phyloP scores from a whole-genome alignment of 345 rosid genomes.

The Triadica sebifera region DNA sequence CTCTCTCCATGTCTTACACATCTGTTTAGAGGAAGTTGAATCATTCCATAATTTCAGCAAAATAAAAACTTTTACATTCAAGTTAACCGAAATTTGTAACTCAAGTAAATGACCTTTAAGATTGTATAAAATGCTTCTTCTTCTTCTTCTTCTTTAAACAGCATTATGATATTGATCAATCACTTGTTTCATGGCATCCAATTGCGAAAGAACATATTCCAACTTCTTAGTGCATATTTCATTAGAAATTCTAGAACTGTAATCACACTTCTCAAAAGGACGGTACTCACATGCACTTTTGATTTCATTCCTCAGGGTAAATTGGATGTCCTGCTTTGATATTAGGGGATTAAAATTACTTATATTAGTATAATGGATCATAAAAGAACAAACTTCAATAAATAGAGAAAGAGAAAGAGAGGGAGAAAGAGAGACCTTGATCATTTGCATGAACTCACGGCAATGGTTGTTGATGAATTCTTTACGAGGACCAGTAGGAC shows the following conservation, averaged over 20 bases:
- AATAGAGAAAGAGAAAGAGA: background rate
- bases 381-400: background rate
- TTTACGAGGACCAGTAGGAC: slow-evolving; percentile 71
- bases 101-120: no score
- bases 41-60: background rate
- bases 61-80: background rate
- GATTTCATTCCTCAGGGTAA: slow-evolving; percentile 83
- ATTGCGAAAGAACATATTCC: slow-evolving; percentile 54
- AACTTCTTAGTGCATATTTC: slow-evolving; percentile 80
- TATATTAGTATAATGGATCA: background rate
- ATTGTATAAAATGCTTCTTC: no score
- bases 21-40: no score
- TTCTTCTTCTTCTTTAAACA: background rate
- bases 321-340: slow-evolving; percentile 69
- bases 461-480: slow-evolving; percentile 76
- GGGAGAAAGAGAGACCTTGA: slow-evolving; percentile 47
- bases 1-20: background rate
- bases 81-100: background rate
- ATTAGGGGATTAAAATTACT: slow-evolving; percentile 9
- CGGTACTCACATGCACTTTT: slow-evolving; percentile 96
- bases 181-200: slow-evolving; percentile 52
- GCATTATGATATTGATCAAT: slow-evolving; percentile 42
- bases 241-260: slow-evolving; percentile 63
- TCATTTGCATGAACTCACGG: slow-evolving; percentile 89
- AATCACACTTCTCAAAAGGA: slow-evolving; percentile 94